Percentiles rank a stretch among this genome's conserved stretches.
Conservation (phyloP, 2,329 filamentous ascomycete species). For the Aspergillus quadrilineatus region DNA sequence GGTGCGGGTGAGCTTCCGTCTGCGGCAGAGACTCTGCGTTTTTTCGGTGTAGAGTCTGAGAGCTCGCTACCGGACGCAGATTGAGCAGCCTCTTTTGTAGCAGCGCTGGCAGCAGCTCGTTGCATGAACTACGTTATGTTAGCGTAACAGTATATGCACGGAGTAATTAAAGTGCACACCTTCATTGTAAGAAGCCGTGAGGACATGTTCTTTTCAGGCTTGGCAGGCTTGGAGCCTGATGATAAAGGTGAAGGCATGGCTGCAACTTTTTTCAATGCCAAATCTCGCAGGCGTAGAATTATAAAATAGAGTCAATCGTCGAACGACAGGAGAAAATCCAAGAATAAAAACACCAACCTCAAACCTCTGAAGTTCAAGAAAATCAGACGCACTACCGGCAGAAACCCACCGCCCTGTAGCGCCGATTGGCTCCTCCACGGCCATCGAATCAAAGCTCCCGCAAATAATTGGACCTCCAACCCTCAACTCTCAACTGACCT, state of each 20-base stretch:
- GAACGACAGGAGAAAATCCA: background rate
- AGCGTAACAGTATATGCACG: background rate
- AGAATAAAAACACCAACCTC: constrained; percentile 1
- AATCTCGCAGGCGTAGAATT: constrained; percentile 5
- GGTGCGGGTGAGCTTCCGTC: constrained; percentile 24
- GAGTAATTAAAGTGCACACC: constrained; percentile 33
- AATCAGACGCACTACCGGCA: constrained; percentile 20
- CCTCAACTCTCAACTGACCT: constrained; percentile 30
- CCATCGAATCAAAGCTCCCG: constrained; percentile 23
- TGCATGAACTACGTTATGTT: constrained; percentile 72
- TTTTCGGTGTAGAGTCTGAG: constrained; percentile 35
- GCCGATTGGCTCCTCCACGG: constrained; percentile 26
- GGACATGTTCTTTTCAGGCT: constrained; percentile 71
- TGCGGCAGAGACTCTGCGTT: constrained; percentile 33
- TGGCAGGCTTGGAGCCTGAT: constrained; percentile 57
- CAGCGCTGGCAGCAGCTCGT: constrained; percentile 66
- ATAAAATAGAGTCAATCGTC: background rate
- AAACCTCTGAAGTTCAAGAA: constrained; percentile 2
- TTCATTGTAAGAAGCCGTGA: constrained; percentile 91
- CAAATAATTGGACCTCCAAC: constrained; percentile 23
- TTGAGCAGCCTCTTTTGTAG: constrained; percentile 44
- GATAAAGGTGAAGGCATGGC: constrained; percentile 41
- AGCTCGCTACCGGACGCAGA: constrained; percentile 50
- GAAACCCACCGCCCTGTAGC: constrained; percentile 19
- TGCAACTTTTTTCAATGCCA: background rate